phyloP scores from a whole-genome alignment of 768 basidiomycete species.

The button mushroom (Agaricus bisporus) region DNA sequence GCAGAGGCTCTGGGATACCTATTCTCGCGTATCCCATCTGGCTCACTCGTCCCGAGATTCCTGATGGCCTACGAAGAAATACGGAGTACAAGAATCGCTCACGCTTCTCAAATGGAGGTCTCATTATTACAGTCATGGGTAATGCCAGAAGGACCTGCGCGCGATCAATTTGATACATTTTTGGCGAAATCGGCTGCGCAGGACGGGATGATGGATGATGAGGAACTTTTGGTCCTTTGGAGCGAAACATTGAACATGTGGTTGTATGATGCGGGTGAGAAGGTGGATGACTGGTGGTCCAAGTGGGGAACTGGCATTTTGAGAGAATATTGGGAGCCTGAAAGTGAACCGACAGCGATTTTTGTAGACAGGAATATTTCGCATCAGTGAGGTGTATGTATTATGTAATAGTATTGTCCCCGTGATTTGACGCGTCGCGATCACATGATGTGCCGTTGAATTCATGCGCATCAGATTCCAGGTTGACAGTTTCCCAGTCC shows the following conservation, averaged over 20 bases:
- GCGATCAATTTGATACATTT: slow-evolving; percentile 37
- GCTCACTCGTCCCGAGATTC: slow-evolving; percentile 43
- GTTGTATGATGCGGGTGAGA: slow-evolving; percentile 46
- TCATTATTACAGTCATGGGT: slow-evolving; percentile 39
- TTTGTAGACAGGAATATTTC: slow-evolving; percentile 3
- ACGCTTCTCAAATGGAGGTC: slow-evolving; percentile 37
- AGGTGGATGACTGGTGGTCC: slow-evolving; percentile 62
- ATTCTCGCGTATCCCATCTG: slow-evolving; percentile 44
- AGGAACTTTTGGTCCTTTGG: slow-evolving; percentile 43
- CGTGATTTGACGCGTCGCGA: slow-evolving; percentile 7
- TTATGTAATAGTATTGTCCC: background rate
- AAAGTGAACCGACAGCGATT: background rate
- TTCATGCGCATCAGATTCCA: background rate
- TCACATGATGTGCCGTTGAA: slow-evolving; percentile 13
- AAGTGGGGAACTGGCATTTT: slow-evolving; percentile 28
- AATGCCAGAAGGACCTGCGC: slow-evolving; percentile 35
- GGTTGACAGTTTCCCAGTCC: background rate
- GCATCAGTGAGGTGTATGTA: background rate
- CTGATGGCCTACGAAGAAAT: slow-evolving; percentile 54
- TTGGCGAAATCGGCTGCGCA: slow-evolving; percentile 29
- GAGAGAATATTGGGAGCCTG: background rate
- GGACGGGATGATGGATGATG: slow-evolving; percentile 31
- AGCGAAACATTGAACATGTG: slow-evolving; percentile 46
- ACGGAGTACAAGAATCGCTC: slow-evolving; percentile 42
- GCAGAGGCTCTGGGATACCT: slow-evolving; percentile 53